These are phyloP conservation scores for Lojkania enalia DNA, from an alignment of 2,329 filamentous ascomycete species.

Conservation along the genomic window DNA sequence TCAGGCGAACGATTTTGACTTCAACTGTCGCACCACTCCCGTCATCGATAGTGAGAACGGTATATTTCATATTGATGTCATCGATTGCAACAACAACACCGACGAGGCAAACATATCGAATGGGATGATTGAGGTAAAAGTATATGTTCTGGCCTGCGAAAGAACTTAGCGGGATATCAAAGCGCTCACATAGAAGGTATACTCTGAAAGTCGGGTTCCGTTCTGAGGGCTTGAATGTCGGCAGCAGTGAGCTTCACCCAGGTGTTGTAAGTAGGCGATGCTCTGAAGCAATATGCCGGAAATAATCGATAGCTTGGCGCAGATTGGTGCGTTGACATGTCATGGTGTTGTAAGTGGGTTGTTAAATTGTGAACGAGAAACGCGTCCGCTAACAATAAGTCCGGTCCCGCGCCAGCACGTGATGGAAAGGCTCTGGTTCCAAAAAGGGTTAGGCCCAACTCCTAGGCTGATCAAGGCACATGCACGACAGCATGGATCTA, in stretches of 20 bases:
- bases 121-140: conserved; percentile 59
- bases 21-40: conserved; percentile 63
- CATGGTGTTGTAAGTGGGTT: conserved; percentile 24
- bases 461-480: conserved; percentile 26
- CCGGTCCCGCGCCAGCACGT: conserved; percentile 19
- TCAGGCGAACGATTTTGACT: conserved; percentile 53
- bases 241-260: conserved; percentile 65
- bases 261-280: conserved; percentile 63
- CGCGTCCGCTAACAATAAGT: conserved; percentile 21
- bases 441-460: neutral
- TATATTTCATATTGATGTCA: conserved; percentile 45
- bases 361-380: conserved; percentile 9
- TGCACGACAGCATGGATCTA: conserved; percentile 22
- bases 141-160: conserved; percentile 57
- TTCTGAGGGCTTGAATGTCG: conserved; percentile 58
- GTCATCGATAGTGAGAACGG: conserved; percentile 62
- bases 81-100: conserved; percentile 51
- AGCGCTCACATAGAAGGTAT: conserved; percentile 12
- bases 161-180: conserved; percentile 4
- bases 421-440: conserved; percentile 12
- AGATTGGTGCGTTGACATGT: conserved; percentile 37
- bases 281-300: conserved; percentile 62
- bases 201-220: conserved; percentile 57
- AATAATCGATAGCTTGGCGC: conserved; percentile 47
- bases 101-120: conserved; percentile 52